phyloP scores from a whole-genome alignment of 139 green algal genomes.

The Tetraselmis striata region DNA sequence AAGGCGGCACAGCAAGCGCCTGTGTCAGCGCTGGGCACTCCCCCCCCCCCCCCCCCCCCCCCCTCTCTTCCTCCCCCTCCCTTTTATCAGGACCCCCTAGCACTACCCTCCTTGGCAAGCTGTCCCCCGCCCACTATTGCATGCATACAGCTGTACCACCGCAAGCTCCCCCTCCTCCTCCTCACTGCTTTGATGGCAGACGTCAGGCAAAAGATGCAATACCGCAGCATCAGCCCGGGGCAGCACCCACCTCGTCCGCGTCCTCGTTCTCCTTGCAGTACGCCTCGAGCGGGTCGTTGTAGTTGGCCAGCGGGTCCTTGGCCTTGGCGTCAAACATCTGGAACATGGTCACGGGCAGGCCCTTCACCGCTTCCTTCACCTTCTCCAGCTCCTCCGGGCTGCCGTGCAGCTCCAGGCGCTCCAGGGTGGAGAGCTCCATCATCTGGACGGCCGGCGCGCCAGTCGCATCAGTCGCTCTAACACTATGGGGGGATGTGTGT shows the following conservation, averaged over 20 bases:
- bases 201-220: background rate
- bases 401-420: background rate
- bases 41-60: too few relatives aligned
- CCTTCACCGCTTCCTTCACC: background rate
- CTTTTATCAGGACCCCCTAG: background rate
- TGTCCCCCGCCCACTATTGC: too few relatives aligned
- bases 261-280: background rate
- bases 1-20: background rate
- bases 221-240: too few relatives aligned
- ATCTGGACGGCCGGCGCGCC: background rate
- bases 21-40: too few relatives aligned
- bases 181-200: background rate
- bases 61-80: too few relatives aligned
- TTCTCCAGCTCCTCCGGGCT: background rate
- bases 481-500: too few relatives aligned
- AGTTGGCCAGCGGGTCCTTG: background rate
- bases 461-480: too few relatives aligned
- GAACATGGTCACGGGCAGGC: background rate
- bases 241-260: background rate
- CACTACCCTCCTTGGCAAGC: too few relatives aligned
- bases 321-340: background rate
- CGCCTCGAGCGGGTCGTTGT: background rate
- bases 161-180: background rate
- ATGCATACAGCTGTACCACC: background rate
- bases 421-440: background rate